Base-by-base conservation (phyloP, 164 flowering plant species). In the Cinnamomum chago region DNA sequence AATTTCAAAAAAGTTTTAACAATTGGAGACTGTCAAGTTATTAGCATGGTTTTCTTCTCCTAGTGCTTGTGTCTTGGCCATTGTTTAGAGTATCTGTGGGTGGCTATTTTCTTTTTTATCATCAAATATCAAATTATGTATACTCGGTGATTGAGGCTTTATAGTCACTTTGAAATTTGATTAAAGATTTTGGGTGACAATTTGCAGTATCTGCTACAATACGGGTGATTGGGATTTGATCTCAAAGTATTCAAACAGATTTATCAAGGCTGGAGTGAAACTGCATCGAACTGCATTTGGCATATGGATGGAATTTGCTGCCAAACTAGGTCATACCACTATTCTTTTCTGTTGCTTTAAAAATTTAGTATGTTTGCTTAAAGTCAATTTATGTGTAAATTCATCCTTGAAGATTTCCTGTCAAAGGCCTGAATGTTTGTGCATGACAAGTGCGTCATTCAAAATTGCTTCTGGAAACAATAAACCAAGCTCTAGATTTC, bases 281-380 rank as follows among this genome's bases (percentile, higher is more conserved):
- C 79, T 95, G 55, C 87, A 92, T 20, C 82, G 78, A 76, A 83
- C 91, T 67, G 67, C 98, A 52, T 89, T 86, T 82, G 90, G 85
- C 70, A 73, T 77, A 15, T 95, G 94, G 98, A 92, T 93, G 97
- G 86, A 88, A 51, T 93, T 93, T 84, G 93, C 97, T 84, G 87
- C 94, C 67, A 85, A 83, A 85, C 83, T 72, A 83, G 98, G 98
- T 93, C 20, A 35, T 13, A 35, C 66, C 30, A 25, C 22, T 64
- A 64, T 71, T 69, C 55, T 50, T 72, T 6, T 70, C 10, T 40
- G 47, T 40, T 40, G 10, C 47, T 9, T 40, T 9, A 40, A 40
- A 40, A 40, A 0, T 40, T 40, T 40, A 9, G 47, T 7, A 40
- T 40, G 47, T 40, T 40, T 40, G 47, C 47, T 40, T 7, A 5